A percentile compares a stretch with the other conserved stretches of the same genome.
These are phyloP conservation scores for Backusella circina DNA, from an alignment of 192 early-diverging fungal genomes.

Conservation along the genomic window DNA sequence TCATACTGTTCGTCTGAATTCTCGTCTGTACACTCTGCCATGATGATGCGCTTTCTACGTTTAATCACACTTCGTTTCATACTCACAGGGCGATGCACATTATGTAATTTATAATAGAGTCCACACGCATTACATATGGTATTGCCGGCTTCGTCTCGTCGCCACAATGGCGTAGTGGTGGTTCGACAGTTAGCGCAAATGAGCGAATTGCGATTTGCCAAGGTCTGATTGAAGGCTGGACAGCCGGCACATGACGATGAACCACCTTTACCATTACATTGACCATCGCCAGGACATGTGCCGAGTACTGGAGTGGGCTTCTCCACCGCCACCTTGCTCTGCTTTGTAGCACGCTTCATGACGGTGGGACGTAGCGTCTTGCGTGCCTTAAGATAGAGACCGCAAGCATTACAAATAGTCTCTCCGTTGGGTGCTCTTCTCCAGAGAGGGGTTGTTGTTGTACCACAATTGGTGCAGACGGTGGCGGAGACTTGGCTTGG, in stretches of 20 bases:
- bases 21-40: neutral
- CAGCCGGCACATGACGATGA: slow-evolving; percentile 70
- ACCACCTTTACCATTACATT: slow-evolving; percentile 74
- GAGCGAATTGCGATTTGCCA: slow-evolving; percentile 48
- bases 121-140: slow-evolving; percentile 88
- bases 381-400: slow-evolving; percentile 52
- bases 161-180: slow-evolving; percentile 78
- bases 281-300: slow-evolving; percentile 73
- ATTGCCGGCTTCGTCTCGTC: slow-evolving; percentile 67
- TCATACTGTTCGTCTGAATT: slow-evolving; percentile 13
- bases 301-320: slow-evolving; percentile 21
- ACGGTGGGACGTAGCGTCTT: slow-evolving; percentile 46
- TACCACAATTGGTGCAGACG: slow-evolving; percentile 84
- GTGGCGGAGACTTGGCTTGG: slow-evolving; percentile 41
- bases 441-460: slow-evolving; percentile 92
- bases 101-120: slow-evolving; percentile 85
- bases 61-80: slow-evolving; percentile 79
- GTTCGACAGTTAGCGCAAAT: slow-evolving; percentile 76
- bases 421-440: slow-evolving; percentile 81
- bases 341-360: slow-evolving; percentile 13
- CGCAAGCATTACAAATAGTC: slow-evolving; percentile 97
- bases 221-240: slow-evolving; percentile 60
- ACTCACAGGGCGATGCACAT: slow-evolving; percentile 75
- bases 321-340: neutral
- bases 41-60: slow-evolving; percentile 62